Conservation (phyloP, 2,329 filamentous ascomycete genomes). For the Talaromyces sp. region DNA sequence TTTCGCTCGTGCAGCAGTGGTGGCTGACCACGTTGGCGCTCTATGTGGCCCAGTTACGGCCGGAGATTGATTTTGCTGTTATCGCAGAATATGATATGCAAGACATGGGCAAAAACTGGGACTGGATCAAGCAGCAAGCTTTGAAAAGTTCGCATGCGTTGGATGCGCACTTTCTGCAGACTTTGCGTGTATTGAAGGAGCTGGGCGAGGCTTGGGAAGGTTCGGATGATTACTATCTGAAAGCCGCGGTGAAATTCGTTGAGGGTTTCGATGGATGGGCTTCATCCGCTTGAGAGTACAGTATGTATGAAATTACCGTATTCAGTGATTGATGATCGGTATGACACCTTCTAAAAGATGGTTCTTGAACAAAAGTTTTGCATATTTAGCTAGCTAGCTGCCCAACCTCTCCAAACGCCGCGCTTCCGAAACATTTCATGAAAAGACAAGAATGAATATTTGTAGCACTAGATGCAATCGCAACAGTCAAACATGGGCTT, state of each 20-base stretch:
- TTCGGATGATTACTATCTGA: constrained; percentile 45
- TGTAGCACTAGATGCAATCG: background rate
- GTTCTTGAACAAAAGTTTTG: background rate
- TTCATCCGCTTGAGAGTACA: background rate
- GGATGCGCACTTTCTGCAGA: constrained; percentile 86
- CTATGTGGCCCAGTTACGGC: constrained; percentile 72
- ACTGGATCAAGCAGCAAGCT: constrained; percentile 68
- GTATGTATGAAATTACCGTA: background rate
- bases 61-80: constrained; percentile 63
- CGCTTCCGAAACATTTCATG: too few relatives aligned
- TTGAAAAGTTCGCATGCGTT: constrained; percentile 63
- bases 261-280: constrained; percentile 53
- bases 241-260: constrained; percentile 49
- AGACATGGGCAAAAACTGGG: constrained; percentile 67
- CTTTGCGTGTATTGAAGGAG: constrained; percentile 55
- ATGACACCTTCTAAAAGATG: background rate
- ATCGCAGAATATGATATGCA: constrained; percentile 59
- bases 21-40: constrained; percentile 77
- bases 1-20: constrained; percentile 76
- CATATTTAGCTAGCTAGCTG: background rate
- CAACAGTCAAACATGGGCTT: background rate
- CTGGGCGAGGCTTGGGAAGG: constrained; percentile 42
- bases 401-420: background rate
- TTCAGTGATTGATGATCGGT: background rate
- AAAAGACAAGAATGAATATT: background rate